Base-by-base conservation (phyloP, 805 yeast species). In the Kodamaea nitidulidarum region DNA sequence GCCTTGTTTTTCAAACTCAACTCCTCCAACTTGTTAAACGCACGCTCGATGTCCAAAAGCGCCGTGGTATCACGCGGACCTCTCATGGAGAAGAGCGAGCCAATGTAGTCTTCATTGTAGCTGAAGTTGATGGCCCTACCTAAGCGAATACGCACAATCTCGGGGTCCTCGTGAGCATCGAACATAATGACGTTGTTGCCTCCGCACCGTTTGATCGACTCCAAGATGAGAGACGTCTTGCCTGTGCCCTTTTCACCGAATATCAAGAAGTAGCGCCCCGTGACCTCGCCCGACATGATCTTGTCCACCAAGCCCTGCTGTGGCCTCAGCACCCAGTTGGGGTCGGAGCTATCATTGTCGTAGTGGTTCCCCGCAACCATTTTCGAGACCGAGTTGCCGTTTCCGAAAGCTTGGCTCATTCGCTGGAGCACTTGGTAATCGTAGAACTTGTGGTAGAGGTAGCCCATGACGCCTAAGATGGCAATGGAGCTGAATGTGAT, bases 221-320 rank as follows among this genome's bases (percentile, higher is more conserved):
- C 88, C 50, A 83, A 59, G 11, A 86, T 69, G 66, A 87, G 71
- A 1, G 91, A 80, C 1, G 88, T 80, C 54, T 85, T 85, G 2
- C 95, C 95, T 0, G 93, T 85, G 1, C 95, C 95, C 55, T 86
- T 85, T 55, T 85, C 95, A 21, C 95, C 95, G 29, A 86, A 74
- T 8, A 86, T 54, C 35, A 86, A 61, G 52, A 77, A 81, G 60
- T 85, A 86, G 12, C 91, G 58, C 0, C 95, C 95, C 4, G 60
- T 60, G 2, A 75, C 62, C n/a, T 70, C 59, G 1, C 95, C 95
- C 7, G 71, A 55, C 3, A 86, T 70, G 20, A 85, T 78, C 26
- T 75, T 78, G 58, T 86, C 86, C 22, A 85, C 55, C 7, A 78
- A 52, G 17, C 65, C 51, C 50, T 85, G 95, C 48, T 85, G 84